A percentile compares a stretch with the other conserved stretches of the same genome.
These are phyloP conservation scores for Cercospora canescens DNA, from an alignment of 2,329 filamentous ascomycete genomes.

Conservation along the genomic window DNA sequence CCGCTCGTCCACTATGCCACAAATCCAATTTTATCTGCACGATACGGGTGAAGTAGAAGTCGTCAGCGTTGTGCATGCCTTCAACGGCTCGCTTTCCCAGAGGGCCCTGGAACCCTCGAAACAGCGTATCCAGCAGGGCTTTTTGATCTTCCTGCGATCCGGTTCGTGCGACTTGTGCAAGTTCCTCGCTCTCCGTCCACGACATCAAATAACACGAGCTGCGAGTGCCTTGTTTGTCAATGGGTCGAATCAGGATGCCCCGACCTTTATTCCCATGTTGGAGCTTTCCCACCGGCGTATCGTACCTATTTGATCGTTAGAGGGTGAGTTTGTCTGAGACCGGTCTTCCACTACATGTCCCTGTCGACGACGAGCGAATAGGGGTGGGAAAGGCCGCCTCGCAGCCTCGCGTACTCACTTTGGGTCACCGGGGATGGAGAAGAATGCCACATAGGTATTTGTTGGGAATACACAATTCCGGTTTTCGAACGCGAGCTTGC, in stretches of 20 bases:
- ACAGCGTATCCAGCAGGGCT: constrained; percentile 5
- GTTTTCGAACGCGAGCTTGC: constrained; percentile 18
- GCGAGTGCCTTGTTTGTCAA: constrained; percentile 11
- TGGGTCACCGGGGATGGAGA: constrained; percentile 26
- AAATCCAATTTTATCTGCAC: constrained; percentile 40
- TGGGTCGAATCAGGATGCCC: constrained; percentile 24
- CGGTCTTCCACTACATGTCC: background rate
- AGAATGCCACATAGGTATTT: constrained; percentile 27
- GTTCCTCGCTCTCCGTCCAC: background rate
- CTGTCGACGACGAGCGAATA: too few relatives aligned
- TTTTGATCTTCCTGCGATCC: constrained; percentile 16
- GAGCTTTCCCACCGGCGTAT: constrained; percentile 21
- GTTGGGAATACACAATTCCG: constrained; percentile 1
- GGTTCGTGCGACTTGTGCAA: constrained; percentile 12
- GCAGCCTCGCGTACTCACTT: background rate
- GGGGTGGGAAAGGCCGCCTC: background rate
- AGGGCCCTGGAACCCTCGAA: constrained; percentile 13
- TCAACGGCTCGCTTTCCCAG: constrained; percentile 10
- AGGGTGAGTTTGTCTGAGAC: background rate
- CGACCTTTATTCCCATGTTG: constrained; percentile 20
- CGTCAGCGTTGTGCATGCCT: constrained; percentile 28
- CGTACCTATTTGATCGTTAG: constrained; percentile 6
- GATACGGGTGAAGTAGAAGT: constrained; percentile 50
- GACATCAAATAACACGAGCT: constrained; percentile 16
- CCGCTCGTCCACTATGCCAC: constrained; percentile 39